phyloP scores from a whole-genome alignment of 345 rosid genomes.

The Corymbia maculata region DNA sequence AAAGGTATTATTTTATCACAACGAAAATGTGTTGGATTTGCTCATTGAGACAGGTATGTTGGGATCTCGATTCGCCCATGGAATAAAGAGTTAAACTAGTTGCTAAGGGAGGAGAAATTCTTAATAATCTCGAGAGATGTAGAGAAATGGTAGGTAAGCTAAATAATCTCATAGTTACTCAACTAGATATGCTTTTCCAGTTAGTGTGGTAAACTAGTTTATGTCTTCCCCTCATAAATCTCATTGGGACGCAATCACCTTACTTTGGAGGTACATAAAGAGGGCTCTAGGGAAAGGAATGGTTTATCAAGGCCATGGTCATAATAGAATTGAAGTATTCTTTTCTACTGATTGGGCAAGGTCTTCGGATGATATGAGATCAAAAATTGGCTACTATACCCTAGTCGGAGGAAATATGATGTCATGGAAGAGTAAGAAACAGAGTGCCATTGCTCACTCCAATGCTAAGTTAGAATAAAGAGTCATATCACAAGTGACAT shows the following conservation, averaged over 20 bases:
- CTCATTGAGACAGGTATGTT: too few species aligned
- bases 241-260: not conserved
- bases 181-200: not conserved
- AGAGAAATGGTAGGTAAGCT: not conserved
- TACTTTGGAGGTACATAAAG: not conserved
- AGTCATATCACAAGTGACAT: not conserved
- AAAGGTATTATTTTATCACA: too few species aligned
- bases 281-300: not conserved
- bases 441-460: not conserved
- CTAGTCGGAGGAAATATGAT: not conserved
- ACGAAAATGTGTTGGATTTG: too few species aligned
- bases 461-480: too few species aligned
- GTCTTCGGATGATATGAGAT: not conserved
- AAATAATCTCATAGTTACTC: too few species aligned
- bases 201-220: not conserved
- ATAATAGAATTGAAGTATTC: too few species aligned
- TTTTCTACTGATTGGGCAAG: not conserved
- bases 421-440: not conserved
- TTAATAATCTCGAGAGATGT: not conserved
- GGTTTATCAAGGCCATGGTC: not conserved
- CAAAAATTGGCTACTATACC: accelerated
- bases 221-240: not conserved
- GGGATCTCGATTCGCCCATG: not conserved
- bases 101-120: not conserved
- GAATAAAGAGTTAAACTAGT: too few species aligned